These are phyloP conservation scores for Candida sphagnicola DNA, from an alignment of 805 yeast species.

Conservation along the genomic window DNA sequence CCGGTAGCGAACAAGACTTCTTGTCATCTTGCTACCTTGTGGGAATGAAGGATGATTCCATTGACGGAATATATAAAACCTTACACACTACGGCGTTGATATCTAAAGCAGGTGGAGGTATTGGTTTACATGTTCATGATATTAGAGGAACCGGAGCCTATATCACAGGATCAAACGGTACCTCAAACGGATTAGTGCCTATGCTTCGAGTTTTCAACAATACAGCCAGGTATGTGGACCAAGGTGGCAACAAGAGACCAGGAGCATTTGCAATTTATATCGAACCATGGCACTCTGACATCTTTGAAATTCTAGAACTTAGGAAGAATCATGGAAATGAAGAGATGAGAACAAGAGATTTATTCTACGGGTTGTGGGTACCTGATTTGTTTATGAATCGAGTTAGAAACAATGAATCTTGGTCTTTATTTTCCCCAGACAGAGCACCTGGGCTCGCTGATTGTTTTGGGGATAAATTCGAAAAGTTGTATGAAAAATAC, in stretches of 20 bases:
- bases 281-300: slow-evolving; percentile 97
- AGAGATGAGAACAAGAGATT: slow-evolving; percentile 87
- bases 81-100: slow-evolving; percentile 84
- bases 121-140: slow-evolving; percentile 86
- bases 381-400: slow-evolving; percentile 93
- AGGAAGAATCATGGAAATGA: slow-evolving; percentile 95
- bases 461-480: slow-evolving; percentile 81
- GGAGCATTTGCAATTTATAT: slow-evolving; percentile 93
- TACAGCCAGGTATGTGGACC: slow-evolving; percentile 96
- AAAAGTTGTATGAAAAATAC: slow-evolving; percentile 62
- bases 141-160: slow-evolving; percentile 83
- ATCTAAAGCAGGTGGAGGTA: slow-evolving; percentile 94
- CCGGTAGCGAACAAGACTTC: slow-evolving; percentile 83
- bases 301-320: slow-evolving; percentile 80
- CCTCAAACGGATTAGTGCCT: slow-evolving; percentile 91
- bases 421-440: slow-evolving; percentile 90
- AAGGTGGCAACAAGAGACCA: slow-evolving; percentile 97
- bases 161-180: slow-evolving; percentile 90
- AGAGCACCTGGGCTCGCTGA: slow-evolving; percentile 85
- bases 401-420: slow-evolving; percentile 70
- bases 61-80: slow-evolving; percentile 91
- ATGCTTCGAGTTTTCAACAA: slow-evolving; percentile 93
- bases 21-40: slow-evolving; percentile 90
- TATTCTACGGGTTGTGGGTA: slow-evolving; percentile 92
- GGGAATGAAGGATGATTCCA: slow-evolving; percentile 91